These are phyloP conservation scores for Penicillium sp. DNA, from an alignment of 2,329 filamentous ascomycete species.

Conservation along the genomic window DNA sequence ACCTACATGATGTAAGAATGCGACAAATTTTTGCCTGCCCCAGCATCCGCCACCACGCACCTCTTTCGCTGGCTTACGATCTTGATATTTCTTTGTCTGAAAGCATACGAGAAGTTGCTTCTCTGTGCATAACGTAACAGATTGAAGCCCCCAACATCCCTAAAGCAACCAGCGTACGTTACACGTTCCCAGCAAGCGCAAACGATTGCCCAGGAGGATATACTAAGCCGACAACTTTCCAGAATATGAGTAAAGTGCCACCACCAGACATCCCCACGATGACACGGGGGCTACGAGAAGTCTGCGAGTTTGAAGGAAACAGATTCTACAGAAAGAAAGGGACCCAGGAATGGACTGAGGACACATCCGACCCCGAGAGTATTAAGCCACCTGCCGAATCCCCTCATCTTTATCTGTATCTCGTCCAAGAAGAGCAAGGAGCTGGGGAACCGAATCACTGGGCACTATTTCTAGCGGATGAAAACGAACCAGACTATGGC, in stretches of 20 bases:
- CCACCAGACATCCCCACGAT: conserved; percentile 4
- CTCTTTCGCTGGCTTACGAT: neutral
- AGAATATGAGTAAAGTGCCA: conserved; percentile 7
- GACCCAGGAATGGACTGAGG: conserved; percentile 20
- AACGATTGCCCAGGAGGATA: no score
- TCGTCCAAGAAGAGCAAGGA: conserved; percentile 22
- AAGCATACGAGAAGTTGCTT: no score
- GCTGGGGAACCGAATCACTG: conserved; percentile 24
- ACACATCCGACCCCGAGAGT: neutral
- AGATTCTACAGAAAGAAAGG: conserved; percentile 18
- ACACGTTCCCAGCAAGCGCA: no score
- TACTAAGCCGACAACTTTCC: neutral
- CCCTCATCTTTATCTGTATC: conserved; percentile 18
- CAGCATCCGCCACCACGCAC: neutral
- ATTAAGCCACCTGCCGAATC: neutral
- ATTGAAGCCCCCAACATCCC: no score
- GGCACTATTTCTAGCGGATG: conserved; percentile 25
- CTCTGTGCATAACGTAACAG: no score
- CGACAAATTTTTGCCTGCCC: neutral
- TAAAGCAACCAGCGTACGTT: no score
- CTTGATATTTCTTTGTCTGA: no score
- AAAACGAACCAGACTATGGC: conserved; percentile 21
- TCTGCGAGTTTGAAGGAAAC: conserved; percentile 20
- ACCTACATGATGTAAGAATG: conserved; percentile 3
- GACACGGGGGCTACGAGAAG: conserved; percentile 19